These are phyloP conservation scores for Bryum argenteum DNA, from an alignment of 225 moss, liverwort and hornwort species.

Conservation along the genomic window DNA sequence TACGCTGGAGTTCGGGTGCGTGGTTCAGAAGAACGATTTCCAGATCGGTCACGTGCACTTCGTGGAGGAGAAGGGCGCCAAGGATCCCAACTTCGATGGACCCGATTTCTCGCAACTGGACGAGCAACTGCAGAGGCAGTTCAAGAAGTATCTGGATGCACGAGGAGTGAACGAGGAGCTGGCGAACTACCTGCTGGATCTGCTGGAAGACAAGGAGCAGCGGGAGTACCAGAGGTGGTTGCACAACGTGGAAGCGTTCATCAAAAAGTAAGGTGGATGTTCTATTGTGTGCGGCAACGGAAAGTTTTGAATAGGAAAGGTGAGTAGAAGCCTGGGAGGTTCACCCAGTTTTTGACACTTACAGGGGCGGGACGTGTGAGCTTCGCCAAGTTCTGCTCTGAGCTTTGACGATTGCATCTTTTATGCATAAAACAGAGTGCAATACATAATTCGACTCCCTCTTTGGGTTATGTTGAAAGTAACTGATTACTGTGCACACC, in stretches of 20 bases:
- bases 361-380: slow-evolving; percentile 5
- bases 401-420: too few relatives aligned
- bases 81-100: slow-evolving; percentile 58
- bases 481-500: too few relatives aligned
- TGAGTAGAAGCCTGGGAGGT: slow-evolving; percentile 16
- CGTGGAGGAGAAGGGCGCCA: slow-evolving; percentile 46
- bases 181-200: slow-evolving; percentile 56
- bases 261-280: slow-evolving; percentile 43
- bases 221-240: slow-evolving; percentile 64
- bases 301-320: slow-evolving; percentile 14
- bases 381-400: too few relatives aligned
- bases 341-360: slow-evolving; percentile 30
- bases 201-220: slow-evolving; percentile 63
- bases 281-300: background rate
- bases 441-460: too few relatives aligned
- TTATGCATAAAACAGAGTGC: too few relatives aligned
- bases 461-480: too few relatives aligned
- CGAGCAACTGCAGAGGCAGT: slow-evolving; percentile 57
- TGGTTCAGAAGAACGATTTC: slow-evolving; percentile 48
- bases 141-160: slow-evolving; percentile 50
- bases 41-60: slow-evolving; percentile 59
- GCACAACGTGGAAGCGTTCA: slow-evolving; percentile 44
- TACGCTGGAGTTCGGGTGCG: slow-evolving; percentile 58
- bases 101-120: slow-evolving; percentile 69
- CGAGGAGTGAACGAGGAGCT: slow-evolving; percentile 60